Conservation (phyloP, 2,329 filamentous ascomycete species). For the Colletotrichum sp. region DNA sequence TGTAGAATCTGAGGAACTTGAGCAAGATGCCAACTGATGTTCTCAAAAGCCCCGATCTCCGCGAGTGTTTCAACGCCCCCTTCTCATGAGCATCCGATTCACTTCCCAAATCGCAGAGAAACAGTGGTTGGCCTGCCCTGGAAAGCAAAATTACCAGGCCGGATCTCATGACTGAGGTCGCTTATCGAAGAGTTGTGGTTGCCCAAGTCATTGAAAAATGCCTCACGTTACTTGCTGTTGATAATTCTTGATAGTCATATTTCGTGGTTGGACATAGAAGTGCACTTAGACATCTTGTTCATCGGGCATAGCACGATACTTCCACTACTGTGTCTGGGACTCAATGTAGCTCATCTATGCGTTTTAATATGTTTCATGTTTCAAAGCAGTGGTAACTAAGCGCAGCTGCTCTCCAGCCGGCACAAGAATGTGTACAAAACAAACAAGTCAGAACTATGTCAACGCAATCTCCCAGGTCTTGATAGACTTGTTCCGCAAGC, state of each 20-base stretch:
- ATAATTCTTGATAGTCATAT: not conserved
- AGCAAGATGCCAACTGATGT: not conserved
- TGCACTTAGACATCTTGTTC: not conserved
- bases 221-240: not conserved
- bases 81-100: not conserved
- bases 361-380: not conserved
- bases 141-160: not conserved
- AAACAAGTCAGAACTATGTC: not conserved
- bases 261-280: not conserved
- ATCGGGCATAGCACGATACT: not conserved
- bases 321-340: not conserved
- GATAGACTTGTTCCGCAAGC: not conserved
- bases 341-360: not conserved
- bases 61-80: not conserved
- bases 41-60: not conserved
- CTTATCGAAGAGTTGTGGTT: not conserved
- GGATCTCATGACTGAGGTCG: not conserved
- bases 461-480: accelerated
- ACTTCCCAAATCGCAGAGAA: accelerated
- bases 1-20: not conserved
- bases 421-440: not conserved
- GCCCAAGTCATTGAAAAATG: not conserved
- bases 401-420: not conserved
- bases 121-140: not conserved
- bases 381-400: not conserved